A percentile compares a stretch with the other conserved stretches of the same genome.
These are phyloP conservation scores for Galeopsis tetrahit DNA, from an alignment of 257 asterid species.

Conservation along the genomic window DNA sequence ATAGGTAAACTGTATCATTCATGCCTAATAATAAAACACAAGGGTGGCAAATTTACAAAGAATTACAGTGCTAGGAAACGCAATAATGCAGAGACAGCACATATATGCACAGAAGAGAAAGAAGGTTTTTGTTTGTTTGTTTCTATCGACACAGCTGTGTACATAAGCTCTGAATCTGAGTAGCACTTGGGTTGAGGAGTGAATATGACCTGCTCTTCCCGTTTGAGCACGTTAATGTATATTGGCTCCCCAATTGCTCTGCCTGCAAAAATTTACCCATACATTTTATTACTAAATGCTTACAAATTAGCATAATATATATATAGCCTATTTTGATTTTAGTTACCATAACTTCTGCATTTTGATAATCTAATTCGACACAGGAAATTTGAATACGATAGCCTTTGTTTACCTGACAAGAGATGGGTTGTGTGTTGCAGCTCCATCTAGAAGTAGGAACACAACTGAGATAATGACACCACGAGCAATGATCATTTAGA, in stretches of 20 bases:
- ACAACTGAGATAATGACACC: constrained; percentile 88
- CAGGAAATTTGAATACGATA: not conserved
- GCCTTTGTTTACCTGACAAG: constrained; percentile 57
- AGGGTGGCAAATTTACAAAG: constrained; percentile 31
- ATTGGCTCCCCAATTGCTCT: constrained; percentile 57
- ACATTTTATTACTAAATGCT: no score
- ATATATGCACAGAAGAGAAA: constrained; percentile 19
- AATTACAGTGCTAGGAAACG: not conserved
- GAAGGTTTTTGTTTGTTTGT: constrained; percentile 8
- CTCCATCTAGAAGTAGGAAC: constrained; percentile 80
- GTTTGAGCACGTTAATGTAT: constrained; percentile 67
- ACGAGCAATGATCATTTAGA: constrained; percentile 71
- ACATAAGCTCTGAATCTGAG: constrained; percentile 72
- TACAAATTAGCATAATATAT: no score
- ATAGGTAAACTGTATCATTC: not conserved
- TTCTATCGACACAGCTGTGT: constrained; percentile 65
- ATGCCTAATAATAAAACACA: not conserved
- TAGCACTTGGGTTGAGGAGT: constrained; percentile 45
- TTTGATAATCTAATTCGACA: not conserved
- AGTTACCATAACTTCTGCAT: no score
- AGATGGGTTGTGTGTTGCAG: constrained; percentile 63
- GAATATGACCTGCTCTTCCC: constrained; percentile 51
- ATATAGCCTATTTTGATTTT: no score
- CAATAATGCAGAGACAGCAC: not conserved
- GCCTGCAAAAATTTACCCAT: constrained; percentile 44